Evolutionary conservation across 2,329 filamentous ascomycete species (phyloP).

Genomic region (Trichoderma sp.): DNA sequence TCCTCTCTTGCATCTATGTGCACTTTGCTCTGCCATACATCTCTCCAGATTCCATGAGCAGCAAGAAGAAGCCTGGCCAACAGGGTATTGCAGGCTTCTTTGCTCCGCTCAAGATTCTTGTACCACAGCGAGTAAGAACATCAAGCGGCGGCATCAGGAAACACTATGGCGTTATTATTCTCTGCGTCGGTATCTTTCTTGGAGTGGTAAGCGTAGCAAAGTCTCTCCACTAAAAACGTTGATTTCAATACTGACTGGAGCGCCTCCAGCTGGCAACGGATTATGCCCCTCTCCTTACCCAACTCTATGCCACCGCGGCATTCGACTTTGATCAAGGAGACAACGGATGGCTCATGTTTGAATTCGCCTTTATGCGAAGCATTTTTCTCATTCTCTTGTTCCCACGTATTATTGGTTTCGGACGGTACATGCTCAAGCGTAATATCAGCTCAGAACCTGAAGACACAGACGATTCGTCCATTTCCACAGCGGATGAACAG

Average conservation of each 20-base stretch:
- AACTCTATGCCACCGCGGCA: slow-evolving; percentile 55
- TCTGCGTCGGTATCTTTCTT: slow-evolving; percentile 64
- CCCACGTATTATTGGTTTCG: slow-evolving; percentile 49
- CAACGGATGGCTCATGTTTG: slow-evolving; percentile 56
- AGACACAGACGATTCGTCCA: not conserved
- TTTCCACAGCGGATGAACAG: slow-evolving; percentile 4
- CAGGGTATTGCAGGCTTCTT: slow-evolving; percentile 52
- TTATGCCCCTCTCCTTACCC: slow-evolving; percentile 61
- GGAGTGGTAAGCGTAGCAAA: slow-evolving; percentile 47
- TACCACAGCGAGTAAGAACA: slow-evolving; percentile 53
- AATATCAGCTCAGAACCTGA: not conserved
- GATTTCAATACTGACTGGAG: not conserved
- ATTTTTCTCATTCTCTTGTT: slow-evolving; percentile 55
- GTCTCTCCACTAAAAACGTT: not conserved
- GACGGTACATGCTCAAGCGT: slow-evolving; percentile 28
- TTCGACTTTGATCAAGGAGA: slow-evolving; percentile 55
- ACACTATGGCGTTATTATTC: slow-evolving; percentile 61
- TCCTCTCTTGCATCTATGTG: slow-evolving; percentile 42
- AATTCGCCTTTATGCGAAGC: slow-evolving; percentile 52
- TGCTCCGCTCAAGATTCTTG: slow-evolving; percentile 60
- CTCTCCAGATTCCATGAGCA: slow-evolving; percentile 35
- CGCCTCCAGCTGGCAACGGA: slow-evolving; percentile 57
- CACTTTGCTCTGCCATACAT: slow-evolving; percentile 48
- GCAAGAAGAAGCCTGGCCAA: slow-evolving; percentile 28
- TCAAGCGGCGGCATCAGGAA: slow-evolving; percentile 47